Conservation (phyloP, 1,284 basidiomycete genomes). For the Pulveroboletus ridleyi region DNA sequence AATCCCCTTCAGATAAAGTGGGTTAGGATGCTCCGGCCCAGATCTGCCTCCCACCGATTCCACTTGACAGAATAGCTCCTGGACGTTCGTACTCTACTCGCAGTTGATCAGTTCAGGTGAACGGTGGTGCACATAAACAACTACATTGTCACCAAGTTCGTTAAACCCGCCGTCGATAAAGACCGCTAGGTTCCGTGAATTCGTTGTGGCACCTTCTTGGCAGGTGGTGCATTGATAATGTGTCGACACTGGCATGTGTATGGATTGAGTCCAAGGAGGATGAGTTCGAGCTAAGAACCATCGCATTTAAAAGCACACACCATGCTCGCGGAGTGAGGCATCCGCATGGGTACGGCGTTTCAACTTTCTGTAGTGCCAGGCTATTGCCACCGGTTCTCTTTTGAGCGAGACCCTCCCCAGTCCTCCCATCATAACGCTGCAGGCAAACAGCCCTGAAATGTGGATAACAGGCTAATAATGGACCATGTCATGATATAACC, state of each 20-base stretch:
- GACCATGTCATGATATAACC: no score
- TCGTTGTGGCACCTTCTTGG: neutral
- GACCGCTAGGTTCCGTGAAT: neutral
- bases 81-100: neutral
- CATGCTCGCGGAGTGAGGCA: neutral
- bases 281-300: no score
- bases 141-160: neutral
- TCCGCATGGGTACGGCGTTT: neutral
- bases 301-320: neutral
- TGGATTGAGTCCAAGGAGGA: no score
- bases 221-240: neutral
- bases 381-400: no score
- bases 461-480: no score
- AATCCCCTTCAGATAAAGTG: neutral
- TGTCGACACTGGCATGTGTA: neutral
- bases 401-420: no score
- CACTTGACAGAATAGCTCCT: neutral
- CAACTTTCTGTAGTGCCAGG: no score
- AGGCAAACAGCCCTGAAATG: no score
- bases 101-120: neutral
- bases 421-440: no score
- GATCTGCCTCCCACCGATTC: neutral
- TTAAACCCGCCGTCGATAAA: neutral
- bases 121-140: neutral
- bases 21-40: neutral